A percentile compares a stretch with the other conserved stretches of the same genome.
These are phyloP conservation scores for Sugiyamaella marilandica DNA, from an alignment of 805 yeast species.

Conservation along the genomic window DNA sequence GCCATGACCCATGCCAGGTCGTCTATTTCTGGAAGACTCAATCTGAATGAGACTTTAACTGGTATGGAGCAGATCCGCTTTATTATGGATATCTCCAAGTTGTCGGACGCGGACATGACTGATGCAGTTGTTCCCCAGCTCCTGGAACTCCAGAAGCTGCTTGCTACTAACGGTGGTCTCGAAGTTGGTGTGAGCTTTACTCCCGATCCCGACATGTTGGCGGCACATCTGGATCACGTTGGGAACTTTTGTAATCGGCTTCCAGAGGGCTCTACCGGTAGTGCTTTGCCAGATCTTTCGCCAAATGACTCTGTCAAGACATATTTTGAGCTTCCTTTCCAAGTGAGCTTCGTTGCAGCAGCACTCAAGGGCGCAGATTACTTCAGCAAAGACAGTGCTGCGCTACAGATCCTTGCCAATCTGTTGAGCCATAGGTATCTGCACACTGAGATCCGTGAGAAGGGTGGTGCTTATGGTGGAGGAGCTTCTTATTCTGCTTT, in stretches of 20 bases:
- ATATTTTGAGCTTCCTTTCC: conserved; percentile 73
- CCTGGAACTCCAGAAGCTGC: conserved; percentile 26
- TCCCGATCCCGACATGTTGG: conserved; percentile 50
- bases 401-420: conserved; percentile 76
- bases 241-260: conserved; percentile 16
- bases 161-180: conserved; percentile 10
- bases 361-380: conserved; percentile 65
- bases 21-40: conserved; percentile 56
- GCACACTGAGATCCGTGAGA: conserved; percentile 86
- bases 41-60: conserved; percentile 55
- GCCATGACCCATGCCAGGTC: conserved; percentile 68
- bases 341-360: conserved; percentile 75
- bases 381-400: conserved; percentile 69
- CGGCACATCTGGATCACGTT: conserved; percentile 38
- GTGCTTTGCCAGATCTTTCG: conserved; percentile 8
- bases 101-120: conserved; percentile 46
- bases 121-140: conserved; percentile 62
- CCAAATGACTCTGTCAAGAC: conserved; percentile 33
- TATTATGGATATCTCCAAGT: conserved; percentile 52
- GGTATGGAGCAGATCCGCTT: conserved; percentile 80
- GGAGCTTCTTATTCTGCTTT: conserved; percentile 81
- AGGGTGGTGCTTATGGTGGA: conserved; percentile 98
- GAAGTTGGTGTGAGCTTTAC: conserved; percentile 28
- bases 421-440: conserved; percentile 74
- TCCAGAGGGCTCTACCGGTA: neutral